These are phyloP conservation scores for Colletotrichum agaves DNA, from an alignment of 2,329 filamentous ascomycete genomes.

Conservation along the genomic window DNA sequence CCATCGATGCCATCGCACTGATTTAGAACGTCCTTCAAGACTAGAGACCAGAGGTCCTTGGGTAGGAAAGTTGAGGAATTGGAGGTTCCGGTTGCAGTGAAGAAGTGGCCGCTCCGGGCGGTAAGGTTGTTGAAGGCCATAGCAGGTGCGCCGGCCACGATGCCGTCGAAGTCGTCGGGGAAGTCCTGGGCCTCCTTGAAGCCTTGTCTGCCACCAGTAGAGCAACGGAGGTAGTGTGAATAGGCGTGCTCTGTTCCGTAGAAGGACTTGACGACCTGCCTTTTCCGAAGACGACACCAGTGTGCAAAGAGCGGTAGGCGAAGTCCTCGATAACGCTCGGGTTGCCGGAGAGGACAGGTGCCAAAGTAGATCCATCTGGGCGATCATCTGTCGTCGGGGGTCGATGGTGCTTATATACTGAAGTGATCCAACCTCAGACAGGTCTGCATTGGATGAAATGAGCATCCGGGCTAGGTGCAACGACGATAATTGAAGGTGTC, in stretches of 20 bases:
- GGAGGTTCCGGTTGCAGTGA: slow-evolving; percentile 55
- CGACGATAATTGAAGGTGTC: too few relatives aligned
- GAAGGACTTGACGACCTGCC: slow-evolving; percentile 57
- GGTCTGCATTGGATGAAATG: too few relatives aligned
- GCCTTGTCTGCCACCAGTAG: slow-evolving; percentile 62
- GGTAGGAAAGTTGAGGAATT: slow-evolving; percentile 47
- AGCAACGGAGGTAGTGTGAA: slow-evolving; percentile 62
- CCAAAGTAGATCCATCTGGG: slow-evolving; percentile 13
- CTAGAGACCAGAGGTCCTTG: slow-evolving; percentile 42
- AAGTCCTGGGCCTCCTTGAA: slow-evolving; percentile 58
- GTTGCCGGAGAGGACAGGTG: slow-evolving; percentile 38
- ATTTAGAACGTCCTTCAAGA: slow-evolving; percentile 43
- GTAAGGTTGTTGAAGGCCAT: slow-evolving; percentile 54
- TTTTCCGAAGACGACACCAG: slow-evolving; percentile 55
- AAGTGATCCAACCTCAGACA: background rate
- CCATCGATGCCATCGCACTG: slow-evolving; percentile 43
- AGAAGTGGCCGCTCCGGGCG: slow-evolving; percentile 38
- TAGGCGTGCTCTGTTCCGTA: slow-evolving; percentile 51
- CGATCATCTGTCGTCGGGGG: background rate
- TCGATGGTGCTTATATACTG: slow-evolving; percentile 10
- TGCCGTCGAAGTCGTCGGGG: slow-evolving; percentile 62
- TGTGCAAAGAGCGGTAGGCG: slow-evolving; percentile 42
- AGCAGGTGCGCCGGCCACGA: slow-evolving; percentile 52
- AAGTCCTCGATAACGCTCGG: slow-evolving; percentile 52
- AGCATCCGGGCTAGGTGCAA: too few relatives aligned